Base-by-base conservation (phyloP, 176 grass and related monocot species). In the Rhipidocladum racemiflorum region DNA sequence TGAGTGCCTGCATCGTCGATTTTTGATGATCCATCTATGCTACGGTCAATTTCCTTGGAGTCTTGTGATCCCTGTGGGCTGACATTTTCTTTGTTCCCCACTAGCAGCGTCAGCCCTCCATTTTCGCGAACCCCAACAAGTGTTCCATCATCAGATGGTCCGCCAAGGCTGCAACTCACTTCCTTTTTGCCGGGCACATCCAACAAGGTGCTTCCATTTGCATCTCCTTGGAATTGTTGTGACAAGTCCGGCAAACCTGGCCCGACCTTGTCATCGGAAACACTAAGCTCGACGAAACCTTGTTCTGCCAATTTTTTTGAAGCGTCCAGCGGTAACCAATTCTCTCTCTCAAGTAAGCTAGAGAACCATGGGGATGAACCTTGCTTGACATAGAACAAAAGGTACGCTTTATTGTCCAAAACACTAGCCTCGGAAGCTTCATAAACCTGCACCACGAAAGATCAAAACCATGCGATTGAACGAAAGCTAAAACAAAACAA, bases 381-480 rank as follows among this genome's bases (percentile, higher is more conserved):
- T 68, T 84, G 64, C 84, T 89, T 89, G 18, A 87, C 56, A 81
- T 92, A 92, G 50, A 92, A 92, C 36, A 92, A 84, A 61, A 92
- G 56, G 48, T 89, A 92, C 11, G 91, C 84, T 42, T 63, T 16
- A 15, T 15, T 55, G 13, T 84, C 48, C 68, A 92, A 77, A 28
- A 84, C 72, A 12, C 6, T 6, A 62, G 18, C 78, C 54, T 85
- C 84, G 2, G 74, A 56, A 75, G 7, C 59, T 40, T 25, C 68
- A 11, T 0, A 50, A 27, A 92, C 75, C 90, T 89, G 79, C 51
- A 83, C 40, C 32, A 15, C 35, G 29, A 45, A 86, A 51, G 45
- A 15, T 59, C 49, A 78, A 20, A 73, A 61, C 27, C 61, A 60
- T 49, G 62, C 23, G 48, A 75, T 16, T 68, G 20, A 74, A 39